These are phyloP conservation scores for Aspergillus avenaceus DNA, from an alignment of 495 filamentous ascomycete species.

Conservation along the genomic window DNA sequence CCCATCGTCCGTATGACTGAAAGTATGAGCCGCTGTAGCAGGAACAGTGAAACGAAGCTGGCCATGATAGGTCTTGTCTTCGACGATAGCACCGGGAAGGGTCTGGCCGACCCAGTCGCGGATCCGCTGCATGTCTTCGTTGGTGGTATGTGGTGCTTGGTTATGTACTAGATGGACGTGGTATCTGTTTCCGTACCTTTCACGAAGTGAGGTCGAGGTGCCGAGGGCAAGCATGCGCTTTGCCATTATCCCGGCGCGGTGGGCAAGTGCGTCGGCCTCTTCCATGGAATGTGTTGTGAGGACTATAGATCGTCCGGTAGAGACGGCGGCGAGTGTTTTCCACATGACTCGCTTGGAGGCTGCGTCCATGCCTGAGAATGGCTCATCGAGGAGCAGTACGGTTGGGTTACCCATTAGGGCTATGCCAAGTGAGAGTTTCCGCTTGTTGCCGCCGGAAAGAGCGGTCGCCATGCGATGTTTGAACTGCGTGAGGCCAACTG, in stretches of 20 bases:
- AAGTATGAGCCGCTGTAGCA: constrained; percentile 10
- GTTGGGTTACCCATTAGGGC: constrained; percentile 48
- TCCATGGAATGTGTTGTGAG: constrained; percentile 46
- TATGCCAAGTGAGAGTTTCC: constrained; percentile 49
- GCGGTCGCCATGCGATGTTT: constrained; percentile 37
- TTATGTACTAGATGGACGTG: constrained; percentile 60
- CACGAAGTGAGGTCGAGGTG: constrained; percentile 31
- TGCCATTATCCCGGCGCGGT: constrained; percentile 40
- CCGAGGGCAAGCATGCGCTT: constrained; percentile 40
- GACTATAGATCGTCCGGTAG: constrained; percentile 33
- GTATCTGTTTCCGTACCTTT: constrained; percentile 36
- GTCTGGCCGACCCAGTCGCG: constrained; percentile 54
- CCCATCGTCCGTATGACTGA: background rate
- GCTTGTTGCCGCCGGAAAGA: constrained; percentile 52
- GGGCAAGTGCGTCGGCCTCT: constrained; percentile 42
- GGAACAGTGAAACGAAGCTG: constrained; percentile 77
- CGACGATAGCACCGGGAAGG: constrained; percentile 58
- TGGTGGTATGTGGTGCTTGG: constrained; percentile 63
- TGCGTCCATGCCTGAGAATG: constrained; percentile 46
- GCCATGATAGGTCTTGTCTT: constrained; percentile 74
- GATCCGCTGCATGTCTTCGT: constrained; percentile 60
- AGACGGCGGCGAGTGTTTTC: constrained; percentile 36
- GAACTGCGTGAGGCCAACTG: constrained; percentile 36
- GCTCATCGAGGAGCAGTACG: constrained; percentile 48
- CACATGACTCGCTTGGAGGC: constrained; percentile 48